These are phyloP conservation scores for Rachicladosporium sp. DNA, from an alignment of 2,329 filamentous ascomycete genomes.

Conservation along the genomic window DNA sequence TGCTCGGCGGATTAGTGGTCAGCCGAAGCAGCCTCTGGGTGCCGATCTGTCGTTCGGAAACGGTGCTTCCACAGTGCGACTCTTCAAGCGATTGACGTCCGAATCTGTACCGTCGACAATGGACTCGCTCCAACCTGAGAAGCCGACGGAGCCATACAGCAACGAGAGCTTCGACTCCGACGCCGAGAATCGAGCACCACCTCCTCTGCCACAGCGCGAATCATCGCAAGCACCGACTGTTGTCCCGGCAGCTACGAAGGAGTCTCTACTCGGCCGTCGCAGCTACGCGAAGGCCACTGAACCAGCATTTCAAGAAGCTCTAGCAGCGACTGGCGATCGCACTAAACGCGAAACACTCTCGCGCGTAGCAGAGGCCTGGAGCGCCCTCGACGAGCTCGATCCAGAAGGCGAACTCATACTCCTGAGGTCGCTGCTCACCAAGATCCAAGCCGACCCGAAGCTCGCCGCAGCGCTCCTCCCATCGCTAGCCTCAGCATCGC, in stretches of 20 bases:
- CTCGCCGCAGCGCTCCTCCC: constrained; percentile 38
- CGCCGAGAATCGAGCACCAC: constrained; percentile 55
- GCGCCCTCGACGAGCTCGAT: constrained; percentile 70
- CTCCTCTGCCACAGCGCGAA: constrained; percentile 9
- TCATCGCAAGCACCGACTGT: constrained; percentile 7
- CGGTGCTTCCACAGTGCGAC: constrained; percentile 76
- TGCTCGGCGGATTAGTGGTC: constrained; percentile 31
- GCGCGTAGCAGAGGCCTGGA: constrained; percentile 74
- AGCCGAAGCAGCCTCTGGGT: constrained; percentile 62
- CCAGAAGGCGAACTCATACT: constrained; percentile 84
- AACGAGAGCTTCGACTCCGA: constrained; percentile 27
- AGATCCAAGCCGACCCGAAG: constrained; percentile 57
- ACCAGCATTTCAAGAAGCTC: constrained; percentile 68
- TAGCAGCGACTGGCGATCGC: constrained; percentile 56
- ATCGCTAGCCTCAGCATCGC: constrained; percentile 2
- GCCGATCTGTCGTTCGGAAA: constrained; percentile 91
- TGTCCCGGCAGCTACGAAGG: constrained; percentile 45
- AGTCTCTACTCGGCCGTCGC: constrained; percentile 68
- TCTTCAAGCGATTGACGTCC: constrained; percentile 74
- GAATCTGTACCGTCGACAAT: constrained; percentile 3
- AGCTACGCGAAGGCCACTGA: constrained; percentile 74
- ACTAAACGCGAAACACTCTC: constrained; percentile 75
- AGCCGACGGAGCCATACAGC: too few species aligned
- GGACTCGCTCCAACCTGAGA: constrained; percentile 5
- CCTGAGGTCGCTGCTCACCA: constrained; percentile 63